Conservation (phyloP, 1,284 basidiomycete genomes). For the Jaminaea rosea region DNA sequence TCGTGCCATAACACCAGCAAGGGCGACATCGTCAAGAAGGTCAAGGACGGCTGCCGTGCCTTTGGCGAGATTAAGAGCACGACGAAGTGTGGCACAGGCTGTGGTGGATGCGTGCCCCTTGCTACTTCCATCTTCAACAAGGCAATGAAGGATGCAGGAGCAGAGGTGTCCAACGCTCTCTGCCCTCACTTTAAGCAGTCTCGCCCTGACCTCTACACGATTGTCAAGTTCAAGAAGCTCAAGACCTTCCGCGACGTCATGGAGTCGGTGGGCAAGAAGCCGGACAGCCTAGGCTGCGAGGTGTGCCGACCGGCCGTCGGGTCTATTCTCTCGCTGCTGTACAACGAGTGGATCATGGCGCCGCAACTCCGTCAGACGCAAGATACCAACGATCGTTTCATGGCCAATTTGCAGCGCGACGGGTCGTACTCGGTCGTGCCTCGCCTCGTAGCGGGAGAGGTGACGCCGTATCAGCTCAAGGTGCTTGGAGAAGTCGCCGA, state of each 20-base stretch:
- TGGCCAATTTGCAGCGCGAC: slow-evolving; percentile 69
- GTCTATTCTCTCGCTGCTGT: slow-evolving; percentile 61
- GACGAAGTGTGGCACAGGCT: slow-evolving; percentile 64
- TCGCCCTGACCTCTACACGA: slow-evolving; percentile 61
- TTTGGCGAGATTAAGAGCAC: slow-evolving; percentile 58
- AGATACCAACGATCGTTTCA: slow-evolving; percentile 60
- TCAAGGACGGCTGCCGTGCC: slow-evolving; percentile 55
- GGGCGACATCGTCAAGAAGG: slow-evolving; percentile 55
- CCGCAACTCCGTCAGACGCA: slow-evolving; percentile 62
- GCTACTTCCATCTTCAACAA: slow-evolving; percentile 56
- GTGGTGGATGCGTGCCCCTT: slow-evolving; percentile 63
- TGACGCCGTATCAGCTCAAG: slow-evolving; percentile 62
- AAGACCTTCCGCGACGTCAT: slow-evolving; percentile 57
- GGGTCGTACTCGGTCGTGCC: slow-evolving; percentile 68
- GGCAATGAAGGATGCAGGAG: slow-evolving; percentile 64
- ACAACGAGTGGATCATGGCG: slow-evolving; percentile 62
- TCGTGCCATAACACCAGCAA: slow-evolving; percentile 65
- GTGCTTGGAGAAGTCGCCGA: slow-evolving; percentile 63
- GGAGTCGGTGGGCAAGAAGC: slow-evolving; percentile 53
- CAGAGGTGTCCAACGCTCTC: slow-evolving; percentile 57
- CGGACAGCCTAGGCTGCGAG: slow-evolving; percentile 60
- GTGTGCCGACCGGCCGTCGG: slow-evolving; percentile 64
- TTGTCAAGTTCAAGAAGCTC: slow-evolving; percentile 62
- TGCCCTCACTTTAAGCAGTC: slow-evolving; percentile 64
- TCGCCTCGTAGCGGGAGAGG: slow-evolving; percentile 61